Evolutionary conservation across 306 rosid genomes (phyloP).

Genomic region (Adenanthera pavonina): DNA sequence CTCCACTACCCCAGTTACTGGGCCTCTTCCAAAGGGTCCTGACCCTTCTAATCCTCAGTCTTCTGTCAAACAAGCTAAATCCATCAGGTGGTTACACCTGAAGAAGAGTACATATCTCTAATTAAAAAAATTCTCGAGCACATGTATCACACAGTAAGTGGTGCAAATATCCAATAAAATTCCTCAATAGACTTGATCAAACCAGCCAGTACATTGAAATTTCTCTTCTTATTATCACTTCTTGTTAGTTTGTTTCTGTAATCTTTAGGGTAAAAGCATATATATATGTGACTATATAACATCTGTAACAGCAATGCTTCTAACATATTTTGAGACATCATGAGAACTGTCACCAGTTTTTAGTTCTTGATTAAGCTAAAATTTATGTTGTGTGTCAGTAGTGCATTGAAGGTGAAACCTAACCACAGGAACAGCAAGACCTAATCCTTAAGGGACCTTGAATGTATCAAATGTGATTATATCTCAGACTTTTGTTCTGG

Average conservation of each 20-base stretch:
- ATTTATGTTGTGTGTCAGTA: neutral
- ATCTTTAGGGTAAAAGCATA: neutral
- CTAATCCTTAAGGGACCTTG: too few species aligned
- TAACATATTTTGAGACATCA: neutral
- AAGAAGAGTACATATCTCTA: too few species aligned
- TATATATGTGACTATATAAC: neutral
- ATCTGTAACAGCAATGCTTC: neutral
- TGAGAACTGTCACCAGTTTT: neutral
- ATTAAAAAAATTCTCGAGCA: too few species aligned
- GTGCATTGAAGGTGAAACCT: too few species aligned
- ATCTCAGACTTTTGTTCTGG: constrained; percentile 68
- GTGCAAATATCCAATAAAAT: too few species aligned
- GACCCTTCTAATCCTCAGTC: constrained; percentile 65
- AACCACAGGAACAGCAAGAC: too few species aligned
- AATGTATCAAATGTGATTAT: too few species aligned
- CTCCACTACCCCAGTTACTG: too few species aligned
- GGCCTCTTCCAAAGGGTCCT: constrained; percentile 31
- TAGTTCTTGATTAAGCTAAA: neutral
- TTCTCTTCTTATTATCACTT: neutral
- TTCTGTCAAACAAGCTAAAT: constrained; percentile 41
- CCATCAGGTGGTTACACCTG: neutral
- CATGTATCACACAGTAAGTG: constrained; percentile 39
- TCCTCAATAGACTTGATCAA: too few species aligned
- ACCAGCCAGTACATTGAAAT: too few species aligned
- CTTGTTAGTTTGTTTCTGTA: neutral